phyloP scores from a whole-genome alignment of 495 filamentous ascomycete genomes.

The Daldinia loculata region DNA sequence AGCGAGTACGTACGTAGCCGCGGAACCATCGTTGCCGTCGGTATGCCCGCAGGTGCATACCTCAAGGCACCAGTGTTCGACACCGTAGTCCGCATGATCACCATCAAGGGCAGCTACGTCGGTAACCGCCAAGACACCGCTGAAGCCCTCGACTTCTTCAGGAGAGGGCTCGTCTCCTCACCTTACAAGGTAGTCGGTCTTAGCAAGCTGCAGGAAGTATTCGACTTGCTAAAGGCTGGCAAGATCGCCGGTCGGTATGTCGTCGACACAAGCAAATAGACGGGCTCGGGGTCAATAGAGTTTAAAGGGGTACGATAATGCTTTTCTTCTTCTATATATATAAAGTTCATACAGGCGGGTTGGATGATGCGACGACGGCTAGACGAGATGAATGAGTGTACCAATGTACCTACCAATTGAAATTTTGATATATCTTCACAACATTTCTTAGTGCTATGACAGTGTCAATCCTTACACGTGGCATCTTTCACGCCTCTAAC shows the following conservation, averaged over 20 bases:
- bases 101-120: conserved; percentile 91
- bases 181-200: conserved; percentile 86
- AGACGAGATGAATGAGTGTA: background rate
- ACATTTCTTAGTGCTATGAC: background rate
- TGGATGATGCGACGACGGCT: background rate
- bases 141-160: conserved; percentile 90
- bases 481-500: too few species aligned
- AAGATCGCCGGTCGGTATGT: conserved; percentile 92
- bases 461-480: too few species aligned
- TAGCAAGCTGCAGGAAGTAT: conserved; percentile 78
- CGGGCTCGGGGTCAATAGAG: conserved; percentile 4
- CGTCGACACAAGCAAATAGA: conserved; percentile 68
- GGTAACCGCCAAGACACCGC: conserved; percentile 85
- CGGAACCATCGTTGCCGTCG: conserved; percentile 84
- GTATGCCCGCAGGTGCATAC: conserved; percentile 79
- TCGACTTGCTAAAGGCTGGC: conserved; percentile 74
- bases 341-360: conserved; percentile 1
- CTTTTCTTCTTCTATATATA: background rate
- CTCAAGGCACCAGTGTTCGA: conserved; percentile 86
- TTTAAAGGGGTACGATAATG: conserved; percentile 22
- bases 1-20: conserved; percentile 79
- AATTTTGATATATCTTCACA: background rate
- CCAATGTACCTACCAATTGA: background rate
- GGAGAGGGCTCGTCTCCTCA: conserved; percentile 80
- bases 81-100: conserved; percentile 85